Evolutionary conservation across 495 filamentous ascomycete species (phyloP).

Genomic region (Aspergillus campestris): DNA sequence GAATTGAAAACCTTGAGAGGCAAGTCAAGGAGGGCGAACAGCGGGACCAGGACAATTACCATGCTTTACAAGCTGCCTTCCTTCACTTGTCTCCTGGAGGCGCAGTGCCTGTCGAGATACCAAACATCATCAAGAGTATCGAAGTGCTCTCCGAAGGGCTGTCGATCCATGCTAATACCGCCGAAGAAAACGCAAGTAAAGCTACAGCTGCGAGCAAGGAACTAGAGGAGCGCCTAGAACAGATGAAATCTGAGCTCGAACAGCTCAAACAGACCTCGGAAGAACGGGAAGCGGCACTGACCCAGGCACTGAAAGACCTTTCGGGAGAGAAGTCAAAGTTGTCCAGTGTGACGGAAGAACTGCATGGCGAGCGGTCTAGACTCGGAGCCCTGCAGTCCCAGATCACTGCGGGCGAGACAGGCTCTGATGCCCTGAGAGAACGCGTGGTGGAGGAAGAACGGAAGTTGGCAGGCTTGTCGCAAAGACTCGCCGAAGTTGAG

Average conservation of each 20-base stretch:
- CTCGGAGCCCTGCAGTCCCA: conserved; percentile 55
- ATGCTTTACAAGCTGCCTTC: conserved; percentile 54
- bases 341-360: conserved; percentile 49
- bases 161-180: conserved; percentile 34
- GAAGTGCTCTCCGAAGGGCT: conserved; percentile 52
- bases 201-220: conserved; percentile 33
- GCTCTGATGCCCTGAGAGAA: conserved; percentile 65
- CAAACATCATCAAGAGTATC: conserved; percentile 53
- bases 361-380: conserved; percentile 57
- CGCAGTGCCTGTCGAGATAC: conserved; percentile 46
- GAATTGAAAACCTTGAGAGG: conserved; percentile 42
- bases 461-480: conserved; percentile 49
- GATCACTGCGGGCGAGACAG: conserved; percentile 70
- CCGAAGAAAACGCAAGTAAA: conserved; percentile 31
- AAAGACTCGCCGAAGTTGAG: conserved; percentile 57
- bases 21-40: conserved; percentile 37
- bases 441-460: conserved; percentile 61
- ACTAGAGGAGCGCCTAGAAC: conserved; percentile 41
- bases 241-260: conserved; percentile 32
- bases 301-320: conserved; percentile 33
- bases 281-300: conserved; percentile 27
- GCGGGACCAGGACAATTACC: conserved; percentile 42
- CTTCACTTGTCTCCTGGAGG: conserved; percentile 50
- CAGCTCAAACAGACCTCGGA: conserved; percentile 40
- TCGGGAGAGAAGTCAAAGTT: conserved; percentile 50